Base-by-base conservation (phyloP, 768 basidiomycete species). In the Sistotremastrum niveocremeum region DNA sequence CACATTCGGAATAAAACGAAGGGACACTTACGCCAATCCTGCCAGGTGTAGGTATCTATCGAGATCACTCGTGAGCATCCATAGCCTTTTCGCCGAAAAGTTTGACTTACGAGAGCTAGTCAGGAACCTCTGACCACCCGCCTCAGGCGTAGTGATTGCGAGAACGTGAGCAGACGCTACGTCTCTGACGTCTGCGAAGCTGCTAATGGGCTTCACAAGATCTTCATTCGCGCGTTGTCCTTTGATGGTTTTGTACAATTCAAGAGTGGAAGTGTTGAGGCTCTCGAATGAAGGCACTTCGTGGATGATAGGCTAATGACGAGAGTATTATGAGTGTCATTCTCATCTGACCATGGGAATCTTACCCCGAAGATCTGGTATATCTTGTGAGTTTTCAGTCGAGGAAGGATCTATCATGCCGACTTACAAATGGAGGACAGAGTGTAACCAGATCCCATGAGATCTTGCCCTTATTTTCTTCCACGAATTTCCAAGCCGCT, bases 401-500 rank as follows among this genome's bases (percentile, higher is more conserved):
- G 32, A 41, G 43, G 20, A 40, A 29, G 33, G 37, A 41, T 28
- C 42, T 7, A 42, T 39, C 10, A 28, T 28, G 2, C 50, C 54
- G 30, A 54, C 34, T 9, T 2, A 76, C 73, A 46, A 61, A 73
- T 7, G 79, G 74, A 20, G 79, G 79, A 53, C 73, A 73, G 35
- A 79, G 49, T 6, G 69, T 67, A 2, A 67, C 62, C 20, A 81
- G 51, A 50, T 79, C 79, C 71, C 72, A 78, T 2, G 56, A 49
- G 29, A 74, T 55, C 37, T 62, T 57, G 8, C 37, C 41, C 46
- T 73, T 70, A 50, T 76, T 62, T 44, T 69, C 49, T 32, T 70
- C 56, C 34, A 69, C 56, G 50, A 68, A 71, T 5, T 62, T 60
- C 76, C 76, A 78, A 5, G 75, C 75, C 20, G 71, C 70, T 72